Conservation (phyloP, 768 basidiomycete genomes). For the Pulveroboletus sp. region DNA sequence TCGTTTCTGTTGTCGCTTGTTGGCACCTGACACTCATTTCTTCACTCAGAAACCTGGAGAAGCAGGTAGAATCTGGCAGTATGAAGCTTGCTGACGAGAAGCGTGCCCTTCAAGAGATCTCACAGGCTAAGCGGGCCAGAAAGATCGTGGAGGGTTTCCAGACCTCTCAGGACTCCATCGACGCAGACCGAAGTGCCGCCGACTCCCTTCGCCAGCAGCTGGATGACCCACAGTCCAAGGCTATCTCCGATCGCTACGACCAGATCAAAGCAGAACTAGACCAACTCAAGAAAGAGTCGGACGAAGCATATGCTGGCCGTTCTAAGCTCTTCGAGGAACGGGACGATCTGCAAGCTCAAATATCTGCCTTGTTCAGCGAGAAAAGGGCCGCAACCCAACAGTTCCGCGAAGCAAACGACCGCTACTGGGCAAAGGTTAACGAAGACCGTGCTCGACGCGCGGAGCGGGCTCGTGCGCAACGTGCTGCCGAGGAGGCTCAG, state of each 20-base stretch:
- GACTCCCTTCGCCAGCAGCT: constrained; percentile 80
- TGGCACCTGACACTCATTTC: constrained; percentile 1
- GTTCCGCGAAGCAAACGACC: constrained; percentile 82
- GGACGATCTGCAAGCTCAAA: constrained; percentile 60
- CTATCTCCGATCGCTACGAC: constrained; percentile 75
- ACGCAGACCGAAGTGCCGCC: constrained; percentile 65
- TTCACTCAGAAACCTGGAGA: constrained; percentile 66
- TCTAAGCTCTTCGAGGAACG: constrained; percentile 86
- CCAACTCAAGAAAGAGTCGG: constrained; percentile 77
- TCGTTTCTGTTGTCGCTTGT: constrained; percentile 6
- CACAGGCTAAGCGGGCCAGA: constrained; percentile 62
- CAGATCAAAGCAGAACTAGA: constrained; percentile 82
- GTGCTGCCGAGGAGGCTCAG: constrained; percentile 69
- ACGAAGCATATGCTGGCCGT: constrained; percentile 78
- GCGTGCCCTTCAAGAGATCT: constrained; percentile 89
- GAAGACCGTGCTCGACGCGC: constrained; percentile 85
- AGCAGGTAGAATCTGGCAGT: constrained; percentile 85
- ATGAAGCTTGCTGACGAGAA: constrained; percentile 96
- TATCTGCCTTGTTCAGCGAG: constrained; percentile 67
- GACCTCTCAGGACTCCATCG: constrained; percentile 73
- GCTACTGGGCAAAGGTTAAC: constrained; percentile 76
- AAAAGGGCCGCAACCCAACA: constrained; percentile 70
- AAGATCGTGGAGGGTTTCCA: constrained; percentile 79
- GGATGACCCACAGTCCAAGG: constrained; percentile 88
- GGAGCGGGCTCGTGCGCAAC: constrained; percentile 71